Conservation (phyloP, 2,329 filamentous ascomycete genomes). For the Calonectria naviculata region DNA sequence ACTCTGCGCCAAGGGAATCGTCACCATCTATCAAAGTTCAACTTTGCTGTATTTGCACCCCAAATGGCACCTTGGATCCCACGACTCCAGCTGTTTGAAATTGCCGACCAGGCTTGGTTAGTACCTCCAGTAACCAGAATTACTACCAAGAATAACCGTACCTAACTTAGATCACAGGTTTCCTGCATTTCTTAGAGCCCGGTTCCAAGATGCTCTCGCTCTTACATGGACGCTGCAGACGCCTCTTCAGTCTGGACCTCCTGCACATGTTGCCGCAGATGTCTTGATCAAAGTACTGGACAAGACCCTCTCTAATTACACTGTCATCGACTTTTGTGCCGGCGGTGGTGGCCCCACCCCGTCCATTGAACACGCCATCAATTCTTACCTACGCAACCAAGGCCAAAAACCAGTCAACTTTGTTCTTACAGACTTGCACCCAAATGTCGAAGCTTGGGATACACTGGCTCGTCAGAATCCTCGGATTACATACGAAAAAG, state of each 20-base stretch:
- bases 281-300: background rate
- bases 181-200: background rate
- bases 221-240: background rate
- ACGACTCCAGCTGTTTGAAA: background rate
- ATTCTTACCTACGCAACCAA: background rate
- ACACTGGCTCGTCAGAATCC: background rate
- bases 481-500: background rate
- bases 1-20: too few species aligned
- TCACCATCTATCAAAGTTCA: background rate
- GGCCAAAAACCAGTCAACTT: background rate
- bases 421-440: background rate
- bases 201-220: background rate
- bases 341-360: background rate
- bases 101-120: background rate
- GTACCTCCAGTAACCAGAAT: background rate
- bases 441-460: background rate
- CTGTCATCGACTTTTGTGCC: background rate
- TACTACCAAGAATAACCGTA: too few species aligned
- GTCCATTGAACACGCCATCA: background rate
- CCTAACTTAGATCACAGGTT: background rate
- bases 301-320: background rate
- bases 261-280: background rate
- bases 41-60: background rate
- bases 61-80: background rate
- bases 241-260: background rate